phyloP scores from a whole-genome alignment of 2,329 filamentous ascomycete genomes.

The Colletotrichum sp. region DNA sequence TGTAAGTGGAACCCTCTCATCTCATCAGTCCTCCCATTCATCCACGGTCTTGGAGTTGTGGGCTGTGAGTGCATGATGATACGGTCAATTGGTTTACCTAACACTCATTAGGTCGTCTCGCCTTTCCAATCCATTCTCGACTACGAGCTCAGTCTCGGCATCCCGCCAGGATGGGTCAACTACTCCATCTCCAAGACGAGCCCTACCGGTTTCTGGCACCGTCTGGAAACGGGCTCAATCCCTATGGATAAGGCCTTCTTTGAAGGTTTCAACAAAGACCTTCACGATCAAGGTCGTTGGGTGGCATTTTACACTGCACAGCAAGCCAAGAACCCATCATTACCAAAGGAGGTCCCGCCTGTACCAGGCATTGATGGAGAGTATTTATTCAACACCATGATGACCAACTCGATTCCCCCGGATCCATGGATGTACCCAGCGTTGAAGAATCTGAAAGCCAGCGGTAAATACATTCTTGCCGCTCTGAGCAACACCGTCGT shows the following conservation, averaged over 20 bases:
- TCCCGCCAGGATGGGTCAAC: conserved; percentile 91
- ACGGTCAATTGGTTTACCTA: neutral
- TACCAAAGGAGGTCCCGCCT: conserved; percentile 55
- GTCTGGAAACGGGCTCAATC: conserved; percentile 84
- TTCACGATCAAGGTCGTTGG: conserved; percentile 74
- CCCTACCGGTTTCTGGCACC: conserved; percentile 86
- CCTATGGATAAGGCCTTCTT: conserved; percentile 79
- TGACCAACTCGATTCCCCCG: conserved; percentile 70
- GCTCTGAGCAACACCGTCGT: conserved; percentile 91
- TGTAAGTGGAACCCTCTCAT: conserved; percentile 64
- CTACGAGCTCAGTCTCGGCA: conserved; percentile 78
- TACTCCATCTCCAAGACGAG: conserved; percentile 81
- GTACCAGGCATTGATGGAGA: conserved; percentile 78
- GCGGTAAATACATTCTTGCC: conserved; percentile 73
- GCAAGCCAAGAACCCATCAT: conserved; percentile 44
- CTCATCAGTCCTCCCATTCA: neutral
- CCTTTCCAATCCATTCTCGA: conserved; percentile 93
- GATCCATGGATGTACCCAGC: conserved; percentile 93
- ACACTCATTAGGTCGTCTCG: conserved; percentile 72
- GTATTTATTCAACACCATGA: conserved; percentile 90
- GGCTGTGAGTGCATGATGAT: neutral
- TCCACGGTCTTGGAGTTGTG: neutral
- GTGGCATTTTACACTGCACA: conserved; percentile 61
- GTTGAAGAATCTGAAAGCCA: conserved; percentile 69
- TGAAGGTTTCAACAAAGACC: conserved; percentile 74